Evolutionary conservation across 192 early-diverging fungal species (phyloP).

Genomic region (Rhizoclosmatium sp.): DNA sequence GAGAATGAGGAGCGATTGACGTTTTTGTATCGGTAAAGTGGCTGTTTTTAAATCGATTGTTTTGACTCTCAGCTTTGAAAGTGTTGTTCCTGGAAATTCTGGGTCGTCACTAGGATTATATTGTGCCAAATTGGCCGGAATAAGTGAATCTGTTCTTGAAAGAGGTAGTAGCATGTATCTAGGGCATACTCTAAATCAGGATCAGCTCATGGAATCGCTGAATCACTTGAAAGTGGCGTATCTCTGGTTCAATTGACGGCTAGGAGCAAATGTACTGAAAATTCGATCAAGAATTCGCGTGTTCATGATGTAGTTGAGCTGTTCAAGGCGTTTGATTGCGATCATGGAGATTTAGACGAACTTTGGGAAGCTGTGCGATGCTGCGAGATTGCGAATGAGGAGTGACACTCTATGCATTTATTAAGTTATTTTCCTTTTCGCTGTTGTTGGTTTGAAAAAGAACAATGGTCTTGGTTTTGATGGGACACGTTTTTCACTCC

Average conservation of each 20-base stretch:
- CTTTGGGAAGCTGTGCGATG: slow-evolving; percentile 6
- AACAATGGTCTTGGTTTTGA: no score
- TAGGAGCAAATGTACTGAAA: no score
- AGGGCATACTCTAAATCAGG: neutral
- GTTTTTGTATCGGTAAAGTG: slow-evolving; percentile 67
- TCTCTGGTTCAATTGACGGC: slow-evolving; percentile 8
- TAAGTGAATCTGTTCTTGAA: slow-evolving; percentile 42
- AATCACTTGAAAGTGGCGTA: slow-evolving; percentile 32
- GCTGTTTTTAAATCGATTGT: neutral
- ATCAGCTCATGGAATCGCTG: slow-evolving; percentile 37
- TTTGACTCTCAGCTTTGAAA: slow-evolving; percentile 18
- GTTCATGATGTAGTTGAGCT: slow-evolving; percentile 17
- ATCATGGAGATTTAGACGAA: slow-evolving; percentile 8
- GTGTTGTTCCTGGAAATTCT: slow-evolving; percentile 46
- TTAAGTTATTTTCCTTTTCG: no score
- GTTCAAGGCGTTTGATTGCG: slow-evolving; percentile 40
- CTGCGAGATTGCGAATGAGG: neutral
- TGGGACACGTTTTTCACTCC: no score
- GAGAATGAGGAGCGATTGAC: slow-evolving; percentile 53
- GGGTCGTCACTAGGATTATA: slow-evolving; percentile 52
- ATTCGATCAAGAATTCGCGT: neutral
- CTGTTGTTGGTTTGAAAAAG: no score
- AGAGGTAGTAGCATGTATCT: slow-evolving; percentile 39
- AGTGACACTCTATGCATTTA: no score
- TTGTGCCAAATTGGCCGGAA: slow-evolving; percentile 57